A percentile compares a stretch with the other conserved stretches of the same genome.
These are phyloP conservation scores for Fusarium marasasianum DNA, from an alignment of 2,329 filamentous ascomycete species.

Conservation along the genomic window DNA sequence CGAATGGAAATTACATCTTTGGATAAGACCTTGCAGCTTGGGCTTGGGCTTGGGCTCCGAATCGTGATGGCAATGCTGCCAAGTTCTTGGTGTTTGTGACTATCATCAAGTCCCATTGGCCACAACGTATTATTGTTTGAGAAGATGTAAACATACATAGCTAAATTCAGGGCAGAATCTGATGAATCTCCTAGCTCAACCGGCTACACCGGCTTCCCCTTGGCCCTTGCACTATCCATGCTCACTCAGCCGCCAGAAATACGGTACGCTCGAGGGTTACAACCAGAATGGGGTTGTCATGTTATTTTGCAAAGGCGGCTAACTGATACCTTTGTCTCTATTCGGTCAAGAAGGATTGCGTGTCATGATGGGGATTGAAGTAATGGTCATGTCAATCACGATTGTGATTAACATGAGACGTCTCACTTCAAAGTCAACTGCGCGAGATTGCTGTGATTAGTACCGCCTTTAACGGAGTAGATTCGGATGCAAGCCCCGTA, in stretches of 20 bases:
- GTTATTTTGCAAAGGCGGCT: slow-evolving; percentile 4
- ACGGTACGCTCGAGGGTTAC: slow-evolving; percentile 3
- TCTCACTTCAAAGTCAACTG: slow-evolving; percentile 13
- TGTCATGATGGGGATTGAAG: slow-evolving; percentile 30
- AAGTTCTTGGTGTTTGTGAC: slow-evolving; percentile 11
- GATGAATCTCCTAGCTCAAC: slow-evolving; percentile 2
- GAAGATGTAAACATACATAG: background rate
- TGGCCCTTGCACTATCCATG: slow-evolving; percentile 22
- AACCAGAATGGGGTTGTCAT: slow-evolving; percentile 13
- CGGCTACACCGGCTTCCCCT: slow-evolving; percentile 31
- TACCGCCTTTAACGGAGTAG: background rate
- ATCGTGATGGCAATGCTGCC: slow-evolving; percentile 18
- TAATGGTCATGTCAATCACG: background rate
- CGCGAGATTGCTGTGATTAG: background rate
- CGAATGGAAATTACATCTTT: background rate
- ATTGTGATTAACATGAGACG: slow-evolving; percentile 12
- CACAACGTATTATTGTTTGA: slow-evolving; percentile 4
- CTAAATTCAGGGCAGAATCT: slow-evolving; percentile 15
- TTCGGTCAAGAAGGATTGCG: slow-evolving; percentile 20
- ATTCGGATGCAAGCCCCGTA: slow-evolving; percentile 2
- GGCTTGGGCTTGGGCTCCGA: background rate
- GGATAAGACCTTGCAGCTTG: background rate
- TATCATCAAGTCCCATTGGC: background rate
- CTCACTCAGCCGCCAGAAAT: slow-evolving; percentile 32
- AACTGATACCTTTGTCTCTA: background rate